Percentiles rank a stretch among this genome's conserved stretches.
Conservation (phyloP, 2,329 filamentous ascomycete species). For the Beauveria scarabaeidicola region DNA sequence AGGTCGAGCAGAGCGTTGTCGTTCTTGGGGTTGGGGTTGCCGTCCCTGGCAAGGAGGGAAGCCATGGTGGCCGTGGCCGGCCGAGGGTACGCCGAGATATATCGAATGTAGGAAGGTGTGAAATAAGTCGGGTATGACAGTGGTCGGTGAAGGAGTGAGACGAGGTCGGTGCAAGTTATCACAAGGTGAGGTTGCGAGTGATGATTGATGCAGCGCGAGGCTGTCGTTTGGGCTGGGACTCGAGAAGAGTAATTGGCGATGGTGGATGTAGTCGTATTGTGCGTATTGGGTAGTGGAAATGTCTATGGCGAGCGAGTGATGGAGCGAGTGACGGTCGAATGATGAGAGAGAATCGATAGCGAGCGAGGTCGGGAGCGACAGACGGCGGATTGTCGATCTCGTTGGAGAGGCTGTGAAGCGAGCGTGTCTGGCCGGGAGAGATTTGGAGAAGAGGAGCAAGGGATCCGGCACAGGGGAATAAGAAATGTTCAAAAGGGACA, state of each 20-base stretch:
- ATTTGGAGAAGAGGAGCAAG: slow-evolving; percentile 5
- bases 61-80: not conserved
- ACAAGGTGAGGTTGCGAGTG: too few relatives aligned
- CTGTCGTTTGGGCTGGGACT: not conserved
- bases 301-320: not conserved
- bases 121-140: not conserved
- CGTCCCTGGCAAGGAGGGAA: slow-evolving; percentile 1
- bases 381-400: not conserved
- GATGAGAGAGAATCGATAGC: not conserved
- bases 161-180: too few relatives aligned
- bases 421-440: slow-evolving; percentile 1
- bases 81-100: not conserved
- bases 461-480: slow-evolving; percentile 13
- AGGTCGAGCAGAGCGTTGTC: slow-evolving; percentile 39
- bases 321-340: not conserved
- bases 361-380: not conserved
- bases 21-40: slow-evolving; percentile 20
- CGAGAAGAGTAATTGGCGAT: not conserved
- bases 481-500: slow-evolving; percentile 13
- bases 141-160: not conserved
- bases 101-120: not conserved
- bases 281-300: too few relatives aligned
- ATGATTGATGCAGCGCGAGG: too few relatives aligned
- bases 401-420: slow-evolving; percentile 1
- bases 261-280: too few relatives aligned